Evolutionary conservation across 768 basidiomycete genomes (phyloP), one percentile per base, ranked within the genome.

Genomic region (Termitomyces sp.): DNA sequence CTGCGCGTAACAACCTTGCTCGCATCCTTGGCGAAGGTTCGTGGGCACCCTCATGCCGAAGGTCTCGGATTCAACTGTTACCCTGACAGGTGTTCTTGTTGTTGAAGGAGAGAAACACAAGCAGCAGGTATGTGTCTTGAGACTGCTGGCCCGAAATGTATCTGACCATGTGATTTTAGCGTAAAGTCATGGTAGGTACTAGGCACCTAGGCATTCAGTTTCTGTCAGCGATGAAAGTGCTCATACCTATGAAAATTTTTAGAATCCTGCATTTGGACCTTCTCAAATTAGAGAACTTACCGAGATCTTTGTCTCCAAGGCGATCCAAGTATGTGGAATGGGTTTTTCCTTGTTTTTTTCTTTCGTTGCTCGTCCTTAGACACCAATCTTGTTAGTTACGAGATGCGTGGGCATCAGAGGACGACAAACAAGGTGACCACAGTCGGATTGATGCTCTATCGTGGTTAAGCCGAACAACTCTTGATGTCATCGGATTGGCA

Each of bases 401-500:
- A 33, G 82, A 85, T 58, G 61, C 78, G 42, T 82, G 77, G 82
- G 63, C 61, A 0, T 48, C 63, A 1, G 73, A 81, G 59, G 68
- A 74, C 26, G 55, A 65, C 20, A 72, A 71, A 32, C 59, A 73
- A 36, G 55, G 39, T 49, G 65, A 50, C 37, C 60, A 54, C 4
- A 70, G 60, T 5, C 68, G 70, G 8, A 71, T 91, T 33, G 85
- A 93, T 45, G 82, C 85, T 3, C 71, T 86, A 45, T 72, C 76
- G 4, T 89, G 85, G 82, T 73, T 92, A 4, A 84, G 82, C 47
- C 82, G 82, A 57, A 80, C 82, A 43, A 89, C 89, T 3, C 74
- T 92, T 10, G 91, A 92, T 59, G 81, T 89, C 52, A 91, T 94
- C 53, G 89, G 89, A 16, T 73, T 88, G 33, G 86, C 76, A 72